Evolutionary conservation across 768 basidiomycete genomes (phyloP).

Genomic region (Rhodotorula toruloides): DNA sequence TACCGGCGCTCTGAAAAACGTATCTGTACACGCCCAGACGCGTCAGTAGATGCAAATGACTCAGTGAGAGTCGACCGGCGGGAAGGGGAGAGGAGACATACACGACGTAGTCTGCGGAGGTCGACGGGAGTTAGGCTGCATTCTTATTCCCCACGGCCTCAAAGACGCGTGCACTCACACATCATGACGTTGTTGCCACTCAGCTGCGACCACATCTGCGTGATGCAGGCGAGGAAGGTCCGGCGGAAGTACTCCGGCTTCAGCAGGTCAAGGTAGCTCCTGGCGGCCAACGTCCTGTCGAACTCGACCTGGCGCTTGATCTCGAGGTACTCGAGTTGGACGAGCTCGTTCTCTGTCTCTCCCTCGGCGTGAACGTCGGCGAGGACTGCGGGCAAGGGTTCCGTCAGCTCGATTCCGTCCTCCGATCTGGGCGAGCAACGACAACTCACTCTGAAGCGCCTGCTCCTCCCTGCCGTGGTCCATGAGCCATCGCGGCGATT

Average conservation of each 20-base stretch:
- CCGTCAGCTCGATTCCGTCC: too few species aligned
- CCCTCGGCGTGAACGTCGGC: constrained; percentile 70
- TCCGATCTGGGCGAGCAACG: too few species aligned
- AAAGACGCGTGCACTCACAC: too few species aligned
- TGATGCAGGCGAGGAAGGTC: constrained; percentile 62
- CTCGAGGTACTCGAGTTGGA: constrained; percentile 60
- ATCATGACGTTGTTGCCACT: constrained; percentile 61
- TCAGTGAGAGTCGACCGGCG: too few species aligned
- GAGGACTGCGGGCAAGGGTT: too few species aligned
- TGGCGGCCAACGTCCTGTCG: constrained; percentile 55
- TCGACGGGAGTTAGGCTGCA: too few species aligned
- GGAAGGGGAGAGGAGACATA: too few species aligned
- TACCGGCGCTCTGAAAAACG: constrained; percentile 70
- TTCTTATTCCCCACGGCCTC: too few species aligned
- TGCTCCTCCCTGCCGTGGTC: constrained; percentile 46
- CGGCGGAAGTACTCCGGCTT: constrained; percentile 64
- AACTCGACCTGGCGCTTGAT: constrained; percentile 19
- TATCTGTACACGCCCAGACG: too few species aligned
- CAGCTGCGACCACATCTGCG: constrained; percentile 68
- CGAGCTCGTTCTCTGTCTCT: constrained; percentile 57
- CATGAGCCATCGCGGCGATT: not conserved
- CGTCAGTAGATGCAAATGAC: too few species aligned
- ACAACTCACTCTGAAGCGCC: constrained; percentile 63
- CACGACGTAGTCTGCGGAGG: not conserved
- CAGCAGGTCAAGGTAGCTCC: constrained; percentile 58